Evolutionary conservation across 1,284 basidiomycete species (phyloP), one percentile per base, ranked within the genome.

Genomic region (Ustilago trichophora): DNA sequence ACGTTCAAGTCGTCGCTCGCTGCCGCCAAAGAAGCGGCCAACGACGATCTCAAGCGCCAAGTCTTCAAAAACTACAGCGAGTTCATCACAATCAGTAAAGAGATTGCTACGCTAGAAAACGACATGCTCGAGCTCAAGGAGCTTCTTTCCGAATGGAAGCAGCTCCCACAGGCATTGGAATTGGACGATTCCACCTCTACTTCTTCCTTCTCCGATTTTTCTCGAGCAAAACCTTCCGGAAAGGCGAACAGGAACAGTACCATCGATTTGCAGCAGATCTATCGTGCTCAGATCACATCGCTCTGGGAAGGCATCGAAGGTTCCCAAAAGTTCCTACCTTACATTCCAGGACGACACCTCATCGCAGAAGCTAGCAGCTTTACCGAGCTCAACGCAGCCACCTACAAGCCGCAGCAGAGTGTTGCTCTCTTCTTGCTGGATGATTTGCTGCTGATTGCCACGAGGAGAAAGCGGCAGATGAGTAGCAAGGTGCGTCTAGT

Each of bases 121-220:
- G 94, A 98, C 81, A 92, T 98, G 91, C 87, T 98, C 31, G 94
- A 98, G 79, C 88, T 98, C 80, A 98, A 97, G 80, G 92, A 95
- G 58, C 87, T 91, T 3, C 85, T 98, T 2, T 89, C 89, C 13
- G 96, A 98, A 78, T 98, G 94, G 90, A 93, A 74, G 58, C 57
- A 66, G 27, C 55, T 80, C 10, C 78, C 77, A 0, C 73, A 75
- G 13, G 72, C 72, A 18, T 62, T 80, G 6, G 70, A 78, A 45
- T 41, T 78, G 9, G 73, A 78, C 22, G 76, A 79, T 36, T 58
- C 57, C 21, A 31, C 34, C 25, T 42, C 54, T 13, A 18, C 50
- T 31, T 15, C 37, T 13, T 50, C 44, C 1, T 47, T 68, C 13
- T 44, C 52, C 16, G 63, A 56, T 26, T 56, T 48, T 22, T 40